These are phyloP conservation scores for Neurospora africana DNA, from an alignment of 495 filamentous ascomycete genomes.

Conservation along the genomic window DNA sequence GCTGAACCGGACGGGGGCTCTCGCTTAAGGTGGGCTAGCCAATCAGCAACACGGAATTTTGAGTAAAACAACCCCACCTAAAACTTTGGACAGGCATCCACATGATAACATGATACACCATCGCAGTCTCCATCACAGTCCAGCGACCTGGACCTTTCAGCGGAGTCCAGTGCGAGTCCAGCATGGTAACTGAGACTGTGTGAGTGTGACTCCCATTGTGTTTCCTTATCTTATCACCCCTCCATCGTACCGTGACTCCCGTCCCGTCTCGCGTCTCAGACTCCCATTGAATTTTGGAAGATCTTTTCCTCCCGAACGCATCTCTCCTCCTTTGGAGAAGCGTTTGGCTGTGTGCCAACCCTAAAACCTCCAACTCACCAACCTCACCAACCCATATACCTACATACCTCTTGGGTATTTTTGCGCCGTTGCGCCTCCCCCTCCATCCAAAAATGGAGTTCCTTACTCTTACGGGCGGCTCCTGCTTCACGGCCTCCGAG, in stretches of 20 bases:
- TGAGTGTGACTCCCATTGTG: not conserved
- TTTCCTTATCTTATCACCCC: not conserved
- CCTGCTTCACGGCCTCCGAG: constrained; percentile 41
- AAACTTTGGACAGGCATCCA: not conserved
- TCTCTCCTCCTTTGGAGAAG: not conserved
- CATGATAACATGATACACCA: not conserved
- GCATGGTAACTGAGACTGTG: not conserved
- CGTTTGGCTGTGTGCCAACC: constrained; percentile 4
- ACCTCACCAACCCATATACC: not conserved
- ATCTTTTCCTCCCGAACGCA: not conserved
- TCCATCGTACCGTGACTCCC: not conserved
- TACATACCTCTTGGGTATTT: not conserved
- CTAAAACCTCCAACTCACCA: not conserved
- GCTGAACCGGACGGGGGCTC: not conserved
- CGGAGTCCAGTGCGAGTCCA: not conserved
- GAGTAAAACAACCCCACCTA: not conserved
- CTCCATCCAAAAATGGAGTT: constrained; percentile 15
- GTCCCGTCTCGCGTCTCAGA: not conserved
- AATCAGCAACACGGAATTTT: not conserved
- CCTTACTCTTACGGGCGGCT: constrained; percentile 33
- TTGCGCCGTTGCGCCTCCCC: not conserved
- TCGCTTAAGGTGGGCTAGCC: not conserved
- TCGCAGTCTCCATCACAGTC: not conserved
- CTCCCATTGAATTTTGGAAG: not conserved
- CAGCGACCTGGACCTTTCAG: not conserved